Evolutionary conservation across 345 rosid genomes (phyloP).

Genomic region (Ceriops zippeliana): DNA sequence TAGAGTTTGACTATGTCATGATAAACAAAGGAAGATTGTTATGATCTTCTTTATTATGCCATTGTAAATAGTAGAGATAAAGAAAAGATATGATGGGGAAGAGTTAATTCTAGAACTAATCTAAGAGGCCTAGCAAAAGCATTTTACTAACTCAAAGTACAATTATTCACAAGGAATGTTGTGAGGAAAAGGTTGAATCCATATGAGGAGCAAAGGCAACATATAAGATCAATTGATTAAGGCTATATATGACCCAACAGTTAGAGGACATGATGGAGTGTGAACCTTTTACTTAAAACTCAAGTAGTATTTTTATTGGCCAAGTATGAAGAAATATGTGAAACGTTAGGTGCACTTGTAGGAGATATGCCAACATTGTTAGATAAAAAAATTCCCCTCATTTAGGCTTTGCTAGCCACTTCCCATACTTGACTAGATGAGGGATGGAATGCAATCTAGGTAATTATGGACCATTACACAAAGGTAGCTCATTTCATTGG

Average conservation of each 20-base stretch:
- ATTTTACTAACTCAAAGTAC: background rate
- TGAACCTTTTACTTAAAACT: too few species aligned
- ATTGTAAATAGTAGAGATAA: too few species aligned
- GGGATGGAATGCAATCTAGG: background rate
- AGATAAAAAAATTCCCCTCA: background rate
- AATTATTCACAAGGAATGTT: background rate
- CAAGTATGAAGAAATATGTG: background rate
- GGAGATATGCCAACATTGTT: background rate
- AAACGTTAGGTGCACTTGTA: too few species aligned
- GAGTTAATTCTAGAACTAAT: background rate
- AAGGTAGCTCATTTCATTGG: background rate
- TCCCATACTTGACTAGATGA: background rate
- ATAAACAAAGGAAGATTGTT: too few species aligned
- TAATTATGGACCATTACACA: background rate
- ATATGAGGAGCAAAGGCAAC: background rate
- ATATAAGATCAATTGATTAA: background rate
- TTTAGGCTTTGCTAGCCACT: background rate
- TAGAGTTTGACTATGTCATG: too few species aligned
- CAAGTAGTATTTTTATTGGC: background rate
- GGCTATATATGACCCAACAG: background rate
- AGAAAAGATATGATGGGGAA: too few species aligned
- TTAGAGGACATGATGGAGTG: background rate
- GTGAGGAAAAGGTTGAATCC: background rate
- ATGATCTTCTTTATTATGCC: too few species aligned
- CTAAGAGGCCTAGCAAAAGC: accelerated